phyloP scores from a whole-genome alignment of 108 stramenopile genomes.

The Phaeodactylum tricornutum region DNA sequence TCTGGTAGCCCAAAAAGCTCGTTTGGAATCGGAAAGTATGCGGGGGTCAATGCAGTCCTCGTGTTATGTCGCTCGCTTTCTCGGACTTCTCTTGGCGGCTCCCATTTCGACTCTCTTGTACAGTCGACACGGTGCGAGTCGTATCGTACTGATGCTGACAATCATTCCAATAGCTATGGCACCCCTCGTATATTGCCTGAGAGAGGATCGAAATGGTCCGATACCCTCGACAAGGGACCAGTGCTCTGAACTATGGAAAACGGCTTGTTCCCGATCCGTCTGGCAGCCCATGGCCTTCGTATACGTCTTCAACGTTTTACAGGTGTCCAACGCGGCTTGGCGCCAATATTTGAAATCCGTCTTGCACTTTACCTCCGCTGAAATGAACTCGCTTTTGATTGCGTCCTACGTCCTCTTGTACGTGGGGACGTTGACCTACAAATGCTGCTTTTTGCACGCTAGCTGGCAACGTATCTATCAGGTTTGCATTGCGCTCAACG shows the following conservation, averaged over 20 bases:
- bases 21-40: slow-evolving; percentile 42
- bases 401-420: slow-evolving; percentile 58
- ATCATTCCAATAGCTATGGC: slow-evolving; percentile 31
- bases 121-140: slow-evolving; percentile 30
- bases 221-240: slow-evolving; percentile 22
- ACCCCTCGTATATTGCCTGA: slow-evolving; percentile 25
- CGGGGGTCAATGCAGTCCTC: slow-evolving; percentile 60
- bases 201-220: slow-evolving; percentile 29
- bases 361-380: slow-evolving; percentile 39
- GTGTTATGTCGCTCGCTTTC: slow-evolving; percentile 68
- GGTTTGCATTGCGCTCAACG: slow-evolving; percentile 48
- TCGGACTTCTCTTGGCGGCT: slow-evolving; percentile 69
- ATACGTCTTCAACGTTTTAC: slow-evolving; percentile 68
- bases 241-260: slow-evolving; percentile 70
- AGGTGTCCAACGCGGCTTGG: slow-evolving; percentile 72
- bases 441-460: slow-evolving; percentile 56
- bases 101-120: slow-evolving; percentile 58
- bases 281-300: slow-evolving; percentile 87
- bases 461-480: slow-evolving; percentile 66
- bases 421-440: slow-evolving; percentile 64
- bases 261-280: slow-evolving; percentile 69
- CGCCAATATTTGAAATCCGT: slow-evolving; percentile 60
- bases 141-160: slow-evolving; percentile 43
- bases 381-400: slow-evolving; percentile 59
- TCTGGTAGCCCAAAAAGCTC: slow-evolving; percentile 70